Percentiles rank a stretch among this genome's conserved stretches.
Evolutionary conservation across 78 protist genomes (phyloP).

Genomic region (Dictyostelium citrinum): DNA sequence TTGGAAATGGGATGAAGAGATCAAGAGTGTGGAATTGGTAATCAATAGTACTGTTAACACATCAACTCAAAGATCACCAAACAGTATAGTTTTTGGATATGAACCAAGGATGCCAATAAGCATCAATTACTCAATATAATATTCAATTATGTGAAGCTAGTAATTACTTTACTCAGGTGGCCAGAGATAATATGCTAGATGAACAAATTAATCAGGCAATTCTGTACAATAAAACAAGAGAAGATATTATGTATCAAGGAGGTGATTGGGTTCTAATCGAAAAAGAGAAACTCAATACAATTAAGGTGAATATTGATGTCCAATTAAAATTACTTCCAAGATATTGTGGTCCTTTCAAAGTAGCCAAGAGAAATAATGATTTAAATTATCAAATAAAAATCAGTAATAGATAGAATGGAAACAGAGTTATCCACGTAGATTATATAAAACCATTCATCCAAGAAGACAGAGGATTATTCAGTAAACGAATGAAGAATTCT

Average conservation of each 20-base stretch:
- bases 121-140: no score
- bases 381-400: background rate
- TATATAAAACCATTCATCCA: background rate
- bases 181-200: no score
- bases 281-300: background rate
- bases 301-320: background rate
- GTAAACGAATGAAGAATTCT: background rate
- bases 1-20: background rate
- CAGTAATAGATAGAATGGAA: background rate
- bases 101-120: slow-evolving; percentile 15
- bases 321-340: background rate
- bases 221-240: no score
- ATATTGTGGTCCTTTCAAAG: slow-evolving; percentile 2
- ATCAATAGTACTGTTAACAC: background rate
- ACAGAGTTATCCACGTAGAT: background rate
- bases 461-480: background rate
- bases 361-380: no score
- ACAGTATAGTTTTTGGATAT: background rate
- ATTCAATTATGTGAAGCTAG: no score
- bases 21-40: background rate
- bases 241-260: no score
- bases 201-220: no score
- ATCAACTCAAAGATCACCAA: no score
- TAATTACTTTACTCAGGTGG: no score
- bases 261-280: no score